Base-by-base conservation (phyloP, 139 green algal species). In the Spirogloea muscicola region DNA sequence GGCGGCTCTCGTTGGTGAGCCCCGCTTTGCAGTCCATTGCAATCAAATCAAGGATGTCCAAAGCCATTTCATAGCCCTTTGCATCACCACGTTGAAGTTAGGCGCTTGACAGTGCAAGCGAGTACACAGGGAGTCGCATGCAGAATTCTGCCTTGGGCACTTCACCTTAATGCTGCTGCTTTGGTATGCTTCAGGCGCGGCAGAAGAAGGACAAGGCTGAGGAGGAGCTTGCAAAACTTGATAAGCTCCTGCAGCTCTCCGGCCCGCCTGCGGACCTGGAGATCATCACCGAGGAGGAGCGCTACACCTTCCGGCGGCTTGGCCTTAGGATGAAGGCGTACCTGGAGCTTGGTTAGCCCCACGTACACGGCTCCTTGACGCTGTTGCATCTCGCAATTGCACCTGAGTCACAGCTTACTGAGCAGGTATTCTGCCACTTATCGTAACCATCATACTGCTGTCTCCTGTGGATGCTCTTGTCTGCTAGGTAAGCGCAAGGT, bases 221-320 rank as follows among this genome's bases (percentile, higher is more conserved):
- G 25, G 39, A 44, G 41, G 61, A 71, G 70, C 10, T 79, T 29
- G 25, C 25, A 21, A 79, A 79, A 59, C 59, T 79, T 10, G n/a
- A 43, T 31, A 27, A 59, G 59, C 21, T 79, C 38, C 37, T 64
- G 70, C 37, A 62, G 43, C 60, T 43, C 27, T 27, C 42, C 29
- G 44, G 51, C 18, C 25, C 39, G 59, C 58, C 70, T 13, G 59
- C 43, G 61, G 70, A 79, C 51, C 42, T 18, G 3, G 70, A 79
- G 70, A 77, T 25, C n/a, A 68, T 79, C 2, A 79, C 70, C 13
- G 62, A 77, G 70, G 70, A 79, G 70, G 70, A 79, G 58, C 63
- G 70, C 4, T 77, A 74, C 70, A 71, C 42, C 27, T 79, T 79
- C 48, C 25, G 21, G 25, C 62, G 63, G 33, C 61, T 79, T 0